Percentiles rank a stretch among this genome's conserved stretches.
phyloP scores from a whole-genome alignment of 345 rosid species.

The Aegle marmelos region DNA sequence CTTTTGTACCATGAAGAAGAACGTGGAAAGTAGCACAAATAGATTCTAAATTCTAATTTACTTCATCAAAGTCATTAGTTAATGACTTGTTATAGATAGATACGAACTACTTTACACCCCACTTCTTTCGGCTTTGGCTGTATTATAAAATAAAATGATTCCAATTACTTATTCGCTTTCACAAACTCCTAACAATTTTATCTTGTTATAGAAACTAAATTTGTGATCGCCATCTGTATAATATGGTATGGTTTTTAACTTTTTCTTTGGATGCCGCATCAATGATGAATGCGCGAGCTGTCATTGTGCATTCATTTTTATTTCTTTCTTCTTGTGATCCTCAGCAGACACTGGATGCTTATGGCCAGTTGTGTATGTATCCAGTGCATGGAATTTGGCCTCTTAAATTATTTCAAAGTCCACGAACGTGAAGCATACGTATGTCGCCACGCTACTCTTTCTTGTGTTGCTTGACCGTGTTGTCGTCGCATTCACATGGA shows the following conservation, averaged over 20 bases:
- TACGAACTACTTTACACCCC: background rate
- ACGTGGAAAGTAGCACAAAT: background rate
- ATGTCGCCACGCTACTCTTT: background rate
- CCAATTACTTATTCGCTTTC: background rate
- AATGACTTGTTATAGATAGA: background rate
- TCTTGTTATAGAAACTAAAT: background rate
- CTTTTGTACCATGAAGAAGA: background rate
- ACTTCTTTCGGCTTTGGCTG: background rate
- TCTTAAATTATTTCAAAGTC: background rate
- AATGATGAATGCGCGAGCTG: too few species aligned
- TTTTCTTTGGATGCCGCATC: too few species aligned
- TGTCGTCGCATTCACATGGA: slow-evolving; percentile 13
- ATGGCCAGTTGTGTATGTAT: background rate
- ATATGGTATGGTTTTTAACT: too few species aligned
- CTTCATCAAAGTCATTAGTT: background rate
- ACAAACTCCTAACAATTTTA: background rate
- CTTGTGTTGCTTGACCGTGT: slow-evolving; percentile 11
- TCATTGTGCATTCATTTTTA: background rate
- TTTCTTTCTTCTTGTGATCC: background rate
- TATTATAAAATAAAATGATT: background rate
- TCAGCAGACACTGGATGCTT: background rate
- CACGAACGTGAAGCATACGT: background rate
- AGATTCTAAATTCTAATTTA: background rate
- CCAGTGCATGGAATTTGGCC: background rate
- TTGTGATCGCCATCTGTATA: background rate